Conservation (phyloP, 441 rosid species). For the Hura crepitans region DNA sequence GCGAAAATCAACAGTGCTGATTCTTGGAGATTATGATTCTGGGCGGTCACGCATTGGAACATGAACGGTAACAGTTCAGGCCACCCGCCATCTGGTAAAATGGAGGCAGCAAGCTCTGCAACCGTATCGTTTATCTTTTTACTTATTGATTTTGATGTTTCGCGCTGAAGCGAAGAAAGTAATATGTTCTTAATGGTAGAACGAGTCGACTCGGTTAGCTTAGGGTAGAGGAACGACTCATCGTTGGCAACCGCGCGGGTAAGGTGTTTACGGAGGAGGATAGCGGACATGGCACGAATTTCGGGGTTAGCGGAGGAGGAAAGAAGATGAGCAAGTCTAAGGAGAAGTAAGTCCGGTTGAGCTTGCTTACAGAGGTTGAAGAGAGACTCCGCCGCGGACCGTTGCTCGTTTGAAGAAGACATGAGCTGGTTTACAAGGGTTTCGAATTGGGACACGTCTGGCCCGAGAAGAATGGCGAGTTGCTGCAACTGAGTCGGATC, state of each 20-base stretch:
- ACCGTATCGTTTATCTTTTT: conserved; percentile 79
- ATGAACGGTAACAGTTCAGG: conserved; percentile 85
- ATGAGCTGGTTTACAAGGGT: conserved; percentile 62
- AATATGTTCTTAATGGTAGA: conserved; percentile 61
- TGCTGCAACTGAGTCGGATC: conserved; percentile 38
- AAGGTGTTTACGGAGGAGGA: conserved; percentile 80
- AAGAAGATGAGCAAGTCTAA: conserved; percentile 73
- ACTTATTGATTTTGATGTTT: conserved; percentile 55
- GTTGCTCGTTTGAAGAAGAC: conserved; percentile 87
- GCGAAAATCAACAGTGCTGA: conserved; percentile 77
- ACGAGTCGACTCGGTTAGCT: conserved; percentile 57
- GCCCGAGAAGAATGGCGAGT: conserved; percentile 65
- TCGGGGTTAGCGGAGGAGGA: conserved; percentile 58
- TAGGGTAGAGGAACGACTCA: conserved; percentile 73
- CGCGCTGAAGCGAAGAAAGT: conserved; percentile 60
- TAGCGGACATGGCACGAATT: conserved; percentile 77
- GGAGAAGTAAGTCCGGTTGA: conserved; percentile 65
- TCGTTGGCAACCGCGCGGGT: conserved; percentile 45
- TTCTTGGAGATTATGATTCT: conserved; percentile 66
- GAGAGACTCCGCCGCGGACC: conserved; percentile 71
- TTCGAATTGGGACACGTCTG: conserved; percentile 72
- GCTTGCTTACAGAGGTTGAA: conserved; percentile 80
- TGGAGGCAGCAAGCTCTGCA: conserved; percentile 75
- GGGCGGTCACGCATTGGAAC: conserved; percentile 77
- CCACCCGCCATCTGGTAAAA: conserved; percentile 77